Evolutionary conservation across 2,329 filamentous ascomycete species (phyloP), one percentile per base, ranked within the genome.

Genomic region (Escovopsis sp.): DNA sequence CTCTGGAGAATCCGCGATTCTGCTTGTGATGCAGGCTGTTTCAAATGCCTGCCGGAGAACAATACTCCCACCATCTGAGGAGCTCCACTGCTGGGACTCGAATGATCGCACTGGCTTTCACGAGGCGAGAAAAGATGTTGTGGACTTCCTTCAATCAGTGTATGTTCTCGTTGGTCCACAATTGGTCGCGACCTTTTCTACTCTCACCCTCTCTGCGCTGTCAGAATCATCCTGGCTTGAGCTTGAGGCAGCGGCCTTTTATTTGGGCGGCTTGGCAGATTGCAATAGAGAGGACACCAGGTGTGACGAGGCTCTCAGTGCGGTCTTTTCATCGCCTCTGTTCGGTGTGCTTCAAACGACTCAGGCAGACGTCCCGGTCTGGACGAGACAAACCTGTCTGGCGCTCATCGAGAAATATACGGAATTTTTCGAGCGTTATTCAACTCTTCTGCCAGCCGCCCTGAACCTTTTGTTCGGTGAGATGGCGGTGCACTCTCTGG

Each of bases 81-180:
- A 66, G 7, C 71, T 76, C 32, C 62, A 65, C 21, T 61, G 64
- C 0, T 88, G 83, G 83, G 79, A 82, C 41, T 73, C 74, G 4
- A 70, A 72, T 17, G 76, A 82, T 25, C 71, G 72, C 27, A 66
- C 69, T 34, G 73, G 68, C 0, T 87, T 87, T 53, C 64, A 68
- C 35, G 76, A 81, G 38, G 83, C 83, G 33, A 69, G 84, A 21
- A 76, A 80, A 45, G 84, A 92, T 47, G 76, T 87, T n/a, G 68
- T 72, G 34, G 83, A 92, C 51, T 67, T 90, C 34, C 62, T 90
- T 19, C 74, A 85, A 44, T 75, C 79, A 2, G 70, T 78, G 3
- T 87, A 77, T 45, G 65, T 76, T 3, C 56, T 79, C 13, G 65
- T 69, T 29, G 73, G 72, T 0, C 59, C 66, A 17, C 55, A 63